phyloP scores from a whole-genome alignment of 129 eudicot species.

The Flaveria brownii region DNA sequence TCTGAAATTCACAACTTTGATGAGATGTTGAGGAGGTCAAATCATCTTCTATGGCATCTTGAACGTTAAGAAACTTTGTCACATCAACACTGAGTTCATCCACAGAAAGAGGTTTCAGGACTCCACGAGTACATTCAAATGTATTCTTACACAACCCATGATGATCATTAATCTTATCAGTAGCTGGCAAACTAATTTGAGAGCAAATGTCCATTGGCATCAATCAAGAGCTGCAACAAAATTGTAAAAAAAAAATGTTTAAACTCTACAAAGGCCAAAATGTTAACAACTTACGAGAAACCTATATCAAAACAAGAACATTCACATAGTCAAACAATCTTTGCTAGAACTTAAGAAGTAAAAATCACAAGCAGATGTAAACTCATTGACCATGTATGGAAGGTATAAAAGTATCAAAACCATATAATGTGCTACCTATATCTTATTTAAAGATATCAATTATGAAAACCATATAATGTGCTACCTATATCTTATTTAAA shows the following conservation, averaged over 20 bases:
- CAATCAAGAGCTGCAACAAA: slow-evolving; percentile 27
- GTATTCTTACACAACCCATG: slow-evolving; percentile 31
- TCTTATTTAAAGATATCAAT: too few species aligned
- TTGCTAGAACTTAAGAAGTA: background rate
- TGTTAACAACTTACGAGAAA: background rate
- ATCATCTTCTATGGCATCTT: slow-evolving; percentile 31
- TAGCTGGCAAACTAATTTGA: slow-evolving; percentile 32
- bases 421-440: background rate
- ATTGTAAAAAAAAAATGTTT: background rate
- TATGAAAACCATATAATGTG: background rate
- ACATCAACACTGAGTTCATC: slow-evolving; percentile 47
- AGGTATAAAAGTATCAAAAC: background rate
- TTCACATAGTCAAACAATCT: too few species aligned
- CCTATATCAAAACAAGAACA: slow-evolving; percentile 11
- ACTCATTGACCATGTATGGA: background rate
- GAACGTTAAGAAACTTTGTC: slow-evolving; percentile 41
- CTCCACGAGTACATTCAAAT: slow-evolving; percentile 24
- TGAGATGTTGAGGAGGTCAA: slow-evolving; percentile 26
- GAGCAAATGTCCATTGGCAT: slow-evolving; percentile 54
- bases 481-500: background rate
- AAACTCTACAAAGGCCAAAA: background rate
- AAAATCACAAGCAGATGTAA: background rate
- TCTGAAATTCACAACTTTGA: slow-evolving; percentile 22
- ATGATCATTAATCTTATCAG: slow-evolving; percentile 39
- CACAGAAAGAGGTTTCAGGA: slow-evolving; percentile 30